Percentiles rank a stretch among this genome's conserved stretches.
Evolutionary conservation across 768 basidiomycete species (phyloP).

Genomic region (Mycena albidolilacea): DNA sequence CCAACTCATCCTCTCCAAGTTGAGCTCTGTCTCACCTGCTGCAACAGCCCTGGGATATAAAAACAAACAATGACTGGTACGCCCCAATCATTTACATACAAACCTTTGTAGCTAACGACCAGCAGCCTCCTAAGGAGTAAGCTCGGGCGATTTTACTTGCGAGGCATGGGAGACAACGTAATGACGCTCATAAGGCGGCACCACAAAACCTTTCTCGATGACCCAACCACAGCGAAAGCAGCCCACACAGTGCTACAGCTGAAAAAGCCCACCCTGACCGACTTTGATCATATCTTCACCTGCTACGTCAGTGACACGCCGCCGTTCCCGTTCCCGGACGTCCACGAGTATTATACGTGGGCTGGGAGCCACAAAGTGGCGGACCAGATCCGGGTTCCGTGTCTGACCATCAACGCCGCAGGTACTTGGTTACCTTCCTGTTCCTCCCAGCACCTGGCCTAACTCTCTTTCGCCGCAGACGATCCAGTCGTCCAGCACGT

Average conservation of each 20-base stretch:
- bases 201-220: slow-evolving; percentile 59
- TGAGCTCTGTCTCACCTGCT: slow-evolving; percentile 25
- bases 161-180: slow-evolving; percentile 85
- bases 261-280: slow-evolving; percentile 68
- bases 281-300: slow-evolving; percentile 76
- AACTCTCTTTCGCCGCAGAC: slow-evolving; percentile 53
- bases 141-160: slow-evolving; percentile 78
- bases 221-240: slow-evolving; percentile 66
- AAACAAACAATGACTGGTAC: slow-evolving; percentile 41
- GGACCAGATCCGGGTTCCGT: slow-evolving; percentile 75
- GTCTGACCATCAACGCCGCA: slow-evolving; percentile 79
- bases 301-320: slow-evolving; percentile 74
- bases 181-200: slow-evolving; percentile 70
- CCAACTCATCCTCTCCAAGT: neutral
- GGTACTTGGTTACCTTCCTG: neutral
- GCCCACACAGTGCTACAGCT: slow-evolving; percentile 59
- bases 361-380: slow-evolving; percentile 75
- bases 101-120: neutral
- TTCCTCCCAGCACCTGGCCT: neutral
- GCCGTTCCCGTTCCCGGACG: slow-evolving; percentile 61
- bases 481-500: slow-evolving; percentile 83
- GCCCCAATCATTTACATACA: slow-evolving; percentile 22
- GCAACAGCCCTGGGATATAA: slow-evolving; percentile 66
- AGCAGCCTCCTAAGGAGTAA: slow-evolving; percentile 68
- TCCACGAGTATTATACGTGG: slow-evolving; percentile 64